A percentile compares a stretch with the other conserved stretches of the same genome.
phyloP scores from a whole-genome alignment of 2,329 filamentous ascomycete genomes.

The Kalmusia sp. region DNA sequence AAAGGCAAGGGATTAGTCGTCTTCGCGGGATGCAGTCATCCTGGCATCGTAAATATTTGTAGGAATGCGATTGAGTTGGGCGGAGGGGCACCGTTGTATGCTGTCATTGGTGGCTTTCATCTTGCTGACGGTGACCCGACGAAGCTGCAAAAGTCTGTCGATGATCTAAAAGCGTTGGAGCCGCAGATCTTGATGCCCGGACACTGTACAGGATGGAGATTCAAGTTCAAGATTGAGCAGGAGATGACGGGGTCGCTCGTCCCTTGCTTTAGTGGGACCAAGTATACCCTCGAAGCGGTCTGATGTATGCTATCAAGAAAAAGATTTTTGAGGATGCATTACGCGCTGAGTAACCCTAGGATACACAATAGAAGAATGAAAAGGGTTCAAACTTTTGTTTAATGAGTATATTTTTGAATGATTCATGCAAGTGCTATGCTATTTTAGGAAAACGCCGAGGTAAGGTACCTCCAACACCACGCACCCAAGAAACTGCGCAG shows the following conservation, averaged over 20 bases:
- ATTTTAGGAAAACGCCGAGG: neutral
- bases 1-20: constrained; percentile 60
- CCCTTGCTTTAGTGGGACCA: constrained; percentile 58
- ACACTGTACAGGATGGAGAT: constrained; percentile 63
- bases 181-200: constrained; percentile 61
- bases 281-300: neutral
- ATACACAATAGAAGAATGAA: too few species aligned
- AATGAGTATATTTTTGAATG: too few species aligned
- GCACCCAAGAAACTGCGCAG: neutral
- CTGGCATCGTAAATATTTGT: constrained; percentile 61
- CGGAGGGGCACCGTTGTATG: constrained; percentile 53
- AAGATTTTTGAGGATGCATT: too few species aligned
- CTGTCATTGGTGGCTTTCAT: constrained; percentile 62
- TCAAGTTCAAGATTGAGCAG: constrained; percentile 59
- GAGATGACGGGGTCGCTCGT: constrained; percentile 59
- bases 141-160: constrained; percentile 51
- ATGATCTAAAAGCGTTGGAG: constrained; percentile 53
- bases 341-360: too few species aligned
- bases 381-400: too few species aligned
- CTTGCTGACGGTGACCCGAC: constrained; percentile 55
- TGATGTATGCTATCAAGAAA: too few species aligned
- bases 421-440: neutral
- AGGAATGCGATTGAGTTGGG: constrained; percentile 54
- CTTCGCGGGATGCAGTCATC: constrained; percentile 64
- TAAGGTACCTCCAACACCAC: too few species aligned